A percentile compares a stretch with the other conserved stretches of the same genome.
Conservation (phyloP, 2,329 filamentous ascomycete species). For the Arachnomyces sp. region DNA sequence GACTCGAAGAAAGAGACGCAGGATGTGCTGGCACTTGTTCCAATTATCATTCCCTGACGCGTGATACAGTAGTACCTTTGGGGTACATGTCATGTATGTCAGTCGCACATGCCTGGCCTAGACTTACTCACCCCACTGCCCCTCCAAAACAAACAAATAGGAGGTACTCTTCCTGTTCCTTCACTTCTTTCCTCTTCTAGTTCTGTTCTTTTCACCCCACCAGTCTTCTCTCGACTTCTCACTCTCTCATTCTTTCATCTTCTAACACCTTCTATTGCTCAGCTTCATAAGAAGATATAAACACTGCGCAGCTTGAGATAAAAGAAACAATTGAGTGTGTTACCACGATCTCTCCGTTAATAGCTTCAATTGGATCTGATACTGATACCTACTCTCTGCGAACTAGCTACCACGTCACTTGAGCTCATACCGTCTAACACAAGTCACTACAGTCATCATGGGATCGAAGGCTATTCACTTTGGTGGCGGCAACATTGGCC, state of each 20-base stretch:
- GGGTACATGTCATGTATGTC: too few species aligned
- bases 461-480: slow-evolving; percentile 72
- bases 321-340: not conserved
- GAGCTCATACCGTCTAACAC: not conserved
- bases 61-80: too few species aligned
- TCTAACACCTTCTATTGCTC: slow-evolving; percentile 6
- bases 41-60: slow-evolving; percentile 1
- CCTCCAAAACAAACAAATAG: slow-evolving; percentile 6
- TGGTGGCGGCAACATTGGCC: slow-evolving; percentile 78
- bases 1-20: slow-evolving; percentile 7
- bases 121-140: not conserved
- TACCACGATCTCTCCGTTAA: slow-evolving; percentile 3
- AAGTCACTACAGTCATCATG: slow-evolving; percentile 22
- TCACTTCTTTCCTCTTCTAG: slow-evolving; percentile 4
- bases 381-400: slow-evolving; percentile 2
- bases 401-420: not conserved
- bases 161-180: slow-evolving; percentile 3
- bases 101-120: too few species aligned
- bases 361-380: not conserved
- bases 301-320: not conserved
- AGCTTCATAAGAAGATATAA: slow-evolving; percentile 1
- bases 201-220: slow-evolving; percentile 12
- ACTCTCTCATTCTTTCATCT: slow-evolving; percentile 2
- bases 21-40: slow-evolving; percentile 6
- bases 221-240: slow-evolving; percentile 6